These are phyloP conservation scores for Hypsizygus ulmarius DNA, from an alignment of 1,284 basidiomycete genomes.

Conservation along the genomic window DNA sequence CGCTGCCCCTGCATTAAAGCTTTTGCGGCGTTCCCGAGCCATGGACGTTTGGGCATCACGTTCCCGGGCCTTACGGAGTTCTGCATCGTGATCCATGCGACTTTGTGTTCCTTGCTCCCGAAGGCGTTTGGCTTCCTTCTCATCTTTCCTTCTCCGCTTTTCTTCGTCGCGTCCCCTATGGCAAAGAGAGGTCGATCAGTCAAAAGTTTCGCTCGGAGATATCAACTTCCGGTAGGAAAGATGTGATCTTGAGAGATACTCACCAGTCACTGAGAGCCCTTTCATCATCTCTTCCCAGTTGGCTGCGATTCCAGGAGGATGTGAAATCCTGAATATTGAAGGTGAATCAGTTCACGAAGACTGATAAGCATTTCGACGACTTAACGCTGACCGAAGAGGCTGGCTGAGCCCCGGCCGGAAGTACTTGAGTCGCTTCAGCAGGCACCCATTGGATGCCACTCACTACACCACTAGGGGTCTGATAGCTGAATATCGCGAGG, in stretches of 20 bases:
- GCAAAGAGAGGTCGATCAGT: constrained; percentile 8
- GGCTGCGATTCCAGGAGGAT: constrained; percentile 50
- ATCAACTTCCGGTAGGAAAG: constrained; percentile 6
- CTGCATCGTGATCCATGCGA: constrained; percentile 46
- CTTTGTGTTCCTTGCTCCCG: constrained; percentile 42
- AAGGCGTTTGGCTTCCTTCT: constrained; percentile 51
- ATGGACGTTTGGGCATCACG: constrained; percentile 41
- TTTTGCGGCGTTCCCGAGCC: constrained; percentile 41
- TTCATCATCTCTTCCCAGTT: constrained; percentile 40
- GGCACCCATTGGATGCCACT: constrained; percentile 76
- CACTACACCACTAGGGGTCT: constrained; percentile 63
- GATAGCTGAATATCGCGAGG: constrained; percentile 49
- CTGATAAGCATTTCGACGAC: background rate
- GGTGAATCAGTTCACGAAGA: constrained; percentile 10
- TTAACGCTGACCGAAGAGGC: constrained; percentile 47
- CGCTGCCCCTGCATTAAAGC: constrained; percentile 35
- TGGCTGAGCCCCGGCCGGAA: constrained; percentile 57
- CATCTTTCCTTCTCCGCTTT: constrained; percentile 52
- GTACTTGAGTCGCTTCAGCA: constrained; percentile 57
- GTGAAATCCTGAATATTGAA: constrained; percentile 49
- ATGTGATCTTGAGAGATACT: constrained; percentile 11
- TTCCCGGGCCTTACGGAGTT: constrained; percentile 51
- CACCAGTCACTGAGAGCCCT: constrained; percentile 50
- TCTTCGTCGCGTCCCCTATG: constrained; percentile 59
- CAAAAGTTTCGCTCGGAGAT: constrained; percentile 6